Conservation (phyloP, 2,329 filamentous ascomycete species). For the Fusarium udum region DNA sequence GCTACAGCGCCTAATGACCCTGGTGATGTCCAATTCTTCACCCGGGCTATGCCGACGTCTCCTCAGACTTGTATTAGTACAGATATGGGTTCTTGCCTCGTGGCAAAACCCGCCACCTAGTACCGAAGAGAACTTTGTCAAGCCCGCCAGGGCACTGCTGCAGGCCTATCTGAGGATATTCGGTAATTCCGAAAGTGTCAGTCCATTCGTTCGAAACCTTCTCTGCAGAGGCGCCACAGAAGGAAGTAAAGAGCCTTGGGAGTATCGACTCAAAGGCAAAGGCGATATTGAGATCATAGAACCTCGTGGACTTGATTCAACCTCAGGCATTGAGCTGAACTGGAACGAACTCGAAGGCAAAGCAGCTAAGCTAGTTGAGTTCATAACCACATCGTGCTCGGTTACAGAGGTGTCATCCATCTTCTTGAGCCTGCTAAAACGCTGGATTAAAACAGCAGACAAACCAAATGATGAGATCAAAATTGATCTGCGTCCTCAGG, state of each 20-base stretch:
- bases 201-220: slow-evolving; percentile 62
- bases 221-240: slow-evolving; percentile 61
- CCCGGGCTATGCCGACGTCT: slow-evolving; percentile 71
- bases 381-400: slow-evolving; percentile 61
- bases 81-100: slow-evolving; percentile 70
- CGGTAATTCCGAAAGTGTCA: slow-evolving; percentile 60
- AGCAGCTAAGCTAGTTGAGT: slow-evolving; percentile 57
- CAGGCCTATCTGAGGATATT: slow-evolving; percentile 67
- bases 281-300: slow-evolving; percentile 63
- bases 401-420: slow-evolving; percentile 67
- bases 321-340: slow-evolving; percentile 47
- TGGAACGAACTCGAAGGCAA: slow-evolving; percentile 59
- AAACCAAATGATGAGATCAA: slow-evolving; percentile 42
- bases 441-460: slow-evolving; percentile 60
- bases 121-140: slow-evolving; percentile 52
- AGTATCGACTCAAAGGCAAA: slow-evolving; percentile 56
- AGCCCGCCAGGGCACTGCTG: slow-evolving; percentile 61
- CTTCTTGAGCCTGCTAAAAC: slow-evolving; percentile 67
- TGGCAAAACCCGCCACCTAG: slow-evolving; percentile 53
- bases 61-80: slow-evolving; percentile 65
- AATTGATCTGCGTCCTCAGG: slow-evolving; percentile 45
- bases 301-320: slow-evolving; percentile 34
- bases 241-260: slow-evolving; percentile 57
- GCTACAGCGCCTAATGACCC: slow-evolving; percentile 63
- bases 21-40: slow-evolving; percentile 72